These are phyloP conservation scores for Porphyra umbilicalis DNA, from an alignment of 31 red algal genomes.

Conservation along the genomic window DNA sequence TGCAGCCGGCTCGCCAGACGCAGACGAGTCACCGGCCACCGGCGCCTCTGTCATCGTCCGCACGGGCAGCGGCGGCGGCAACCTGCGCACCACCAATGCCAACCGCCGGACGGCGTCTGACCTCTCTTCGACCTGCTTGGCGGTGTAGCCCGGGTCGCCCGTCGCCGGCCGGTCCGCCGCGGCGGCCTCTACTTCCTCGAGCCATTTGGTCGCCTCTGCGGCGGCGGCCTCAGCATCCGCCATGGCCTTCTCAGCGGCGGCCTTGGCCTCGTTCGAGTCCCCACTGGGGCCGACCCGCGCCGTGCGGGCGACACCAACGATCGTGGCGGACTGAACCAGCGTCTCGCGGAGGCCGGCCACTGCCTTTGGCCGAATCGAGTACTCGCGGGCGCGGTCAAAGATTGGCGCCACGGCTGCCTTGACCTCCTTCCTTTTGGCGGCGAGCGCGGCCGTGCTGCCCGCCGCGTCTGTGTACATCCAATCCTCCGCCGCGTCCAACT, in stretches of 20 bases:
- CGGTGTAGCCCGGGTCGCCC: neutral
- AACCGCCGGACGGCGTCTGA: neutral
- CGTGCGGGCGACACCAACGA: neutral
- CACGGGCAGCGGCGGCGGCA: neutral
- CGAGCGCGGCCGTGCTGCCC: constrained; percentile 28
- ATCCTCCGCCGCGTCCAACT: constrained; percentile 62
- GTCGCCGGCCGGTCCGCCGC: neutral
- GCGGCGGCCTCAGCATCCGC: neutral
- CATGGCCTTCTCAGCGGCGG: neutral
- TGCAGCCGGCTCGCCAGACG: neutral
- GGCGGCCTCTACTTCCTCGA: neutral
- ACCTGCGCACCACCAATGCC: neutral
- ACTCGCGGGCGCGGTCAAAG: neutral
- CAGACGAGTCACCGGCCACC: neutral
- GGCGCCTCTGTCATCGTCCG: too few relatives aligned
- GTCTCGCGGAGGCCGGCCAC: neutral
- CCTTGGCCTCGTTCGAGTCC: neutral
- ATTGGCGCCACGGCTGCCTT: neutral
- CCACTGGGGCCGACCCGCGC: neutral
- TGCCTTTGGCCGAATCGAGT: neutral
- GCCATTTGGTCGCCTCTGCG: neutral
- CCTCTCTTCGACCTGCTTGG: neutral
- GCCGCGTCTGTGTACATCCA: constrained; percentile 76
- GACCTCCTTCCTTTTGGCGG: constrained; percentile 42
- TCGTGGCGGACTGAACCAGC: neutral